Evolutionary conservation across 176 grass and related monocot genomes (phyloP), one percentile per base, ranked within the genome.

Genomic region (Zoysia pacifica): DNA sequence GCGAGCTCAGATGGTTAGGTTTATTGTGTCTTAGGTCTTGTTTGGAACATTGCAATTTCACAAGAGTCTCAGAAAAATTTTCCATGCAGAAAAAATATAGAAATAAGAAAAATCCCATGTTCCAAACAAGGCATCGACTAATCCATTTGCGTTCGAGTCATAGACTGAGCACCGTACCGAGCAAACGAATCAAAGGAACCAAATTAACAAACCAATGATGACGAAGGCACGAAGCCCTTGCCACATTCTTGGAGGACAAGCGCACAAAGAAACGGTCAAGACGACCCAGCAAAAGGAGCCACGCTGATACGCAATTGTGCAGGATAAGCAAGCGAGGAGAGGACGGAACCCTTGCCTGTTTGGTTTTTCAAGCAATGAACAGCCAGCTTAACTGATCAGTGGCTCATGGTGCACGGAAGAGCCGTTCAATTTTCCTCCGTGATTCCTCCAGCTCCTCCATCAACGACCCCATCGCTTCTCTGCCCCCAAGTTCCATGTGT

Each of bases 221-320:
- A 50, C 39, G 42, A 15, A 79, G 70, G 49, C 41, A 50, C 39
- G 42, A 15, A 79, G 70, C 60, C 41, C 35, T 62, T 42, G 84
- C 76, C 69, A 36, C 42, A 16, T 80, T 80, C 76, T 67, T 80
- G 76, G 84, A 86, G 55, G 44, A 19, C 35, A 38, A 84, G 9
- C 19, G 46, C 36, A 67, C 79, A 79, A 85, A 85, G 49, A 73
- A 85, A 67, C 48, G 40, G 12, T 7, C 68, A 65, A 39, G 64
- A 36, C 8, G 70, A 64, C 56, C 19, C 48, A 16, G 16, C 48
- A n/a, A 11, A 62, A 70, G 12, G 38, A 53, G 79, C 13, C 50
- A 13, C 15, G 9, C 9, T 36, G 49, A 55, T 45, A 47, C 15
- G 48, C 56, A 64, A 13, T 37, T 84, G 48, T 53, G 54, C 39